Base-by-base conservation (phyloP, 306 rosid species). In the Cicer bijugum region DNA sequence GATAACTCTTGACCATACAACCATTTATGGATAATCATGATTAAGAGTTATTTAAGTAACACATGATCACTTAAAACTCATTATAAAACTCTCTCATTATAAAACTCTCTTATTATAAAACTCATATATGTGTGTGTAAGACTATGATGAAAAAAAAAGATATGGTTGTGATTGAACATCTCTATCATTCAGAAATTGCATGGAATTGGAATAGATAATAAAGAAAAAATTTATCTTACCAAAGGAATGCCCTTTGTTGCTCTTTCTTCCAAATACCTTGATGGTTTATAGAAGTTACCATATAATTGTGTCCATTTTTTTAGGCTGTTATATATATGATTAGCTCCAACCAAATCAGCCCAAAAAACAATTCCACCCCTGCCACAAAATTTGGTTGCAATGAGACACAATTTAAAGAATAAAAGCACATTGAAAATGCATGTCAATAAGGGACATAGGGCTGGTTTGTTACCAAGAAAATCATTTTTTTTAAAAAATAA, bases 291-390 rank as follows among this genome's bases (percentile, higher is more conserved):
- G 51, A 95, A 91, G 82, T 72, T 85, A 12, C 99, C 99, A 62
- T 81, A 95, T 69, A 76, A 64, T 55, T 87, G 84, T 14, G 92
- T 68, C 99, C 99, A 95, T 86, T 87, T 90, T 75, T 88, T 88
- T 2, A 91, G 90, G 78, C 91, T 92, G 51, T 74, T 35, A 78
- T 95, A 91, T 33, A 95, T 46, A 81, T 87, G 95, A 67, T 90
- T 86, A 45, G 96, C 86, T 47, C 97, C 99, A 51, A 95, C 90
- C 75, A 80, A 16, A 79, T 91, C 99, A 51, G 87, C 99, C 99
- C 99, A 95, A 66, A 81, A 88, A 38, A 95, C 90, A 87, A 91
- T 74, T 69, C 97, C 99, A 16, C 99, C 99, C 71, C 99, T 94
- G 89, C 85, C 81, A 71, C 39, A 69, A 15, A 66, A 52, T 53